Conservation (phyloP, 2,329 filamentous ascomycete genomes). For the Talaromyces sp. region DNA sequence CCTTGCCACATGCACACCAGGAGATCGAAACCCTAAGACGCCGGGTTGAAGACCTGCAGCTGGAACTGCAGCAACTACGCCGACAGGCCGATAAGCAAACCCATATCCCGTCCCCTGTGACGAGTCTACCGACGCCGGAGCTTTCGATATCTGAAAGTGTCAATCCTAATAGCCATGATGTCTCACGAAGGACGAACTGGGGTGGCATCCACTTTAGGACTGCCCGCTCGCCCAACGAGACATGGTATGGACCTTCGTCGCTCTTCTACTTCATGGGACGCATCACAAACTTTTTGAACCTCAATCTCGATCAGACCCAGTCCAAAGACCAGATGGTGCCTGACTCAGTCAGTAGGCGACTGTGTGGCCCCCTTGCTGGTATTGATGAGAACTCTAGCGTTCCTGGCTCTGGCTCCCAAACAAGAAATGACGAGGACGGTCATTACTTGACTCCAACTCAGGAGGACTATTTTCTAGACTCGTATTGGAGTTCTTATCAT, state of each 20-base stretch:
- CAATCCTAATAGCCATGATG: slow-evolving; percentile 11
- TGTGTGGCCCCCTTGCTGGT: slow-evolving; percentile 19
- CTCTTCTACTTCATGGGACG: slow-evolving; percentile 46
- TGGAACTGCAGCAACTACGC: slow-evolving; percentile 32
- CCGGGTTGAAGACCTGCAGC: slow-evolving; percentile 23
- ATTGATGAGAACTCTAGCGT: neutral
- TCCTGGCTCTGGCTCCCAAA: slow-evolving; percentile 5
- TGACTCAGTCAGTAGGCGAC: slow-evolving; percentile 24
- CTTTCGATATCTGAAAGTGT: neutral
- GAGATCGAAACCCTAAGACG: slow-evolving; percentile 9
- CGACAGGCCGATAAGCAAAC: slow-evolving; percentile 32
- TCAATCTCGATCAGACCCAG: slow-evolving; percentile 32
- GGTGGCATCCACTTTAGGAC: slow-evolving; percentile 40
- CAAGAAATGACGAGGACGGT: slow-evolving; percentile 19
- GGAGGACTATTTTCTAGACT: slow-evolving; percentile 47
- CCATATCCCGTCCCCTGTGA: slow-evolving; percentile 3
- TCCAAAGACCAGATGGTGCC: slow-evolving; percentile 31
- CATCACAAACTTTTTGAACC: slow-evolving; percentile 38
- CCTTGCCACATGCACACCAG: slow-evolving; percentile 13
- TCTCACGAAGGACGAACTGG: slow-evolving; percentile 30
- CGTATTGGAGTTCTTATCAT: slow-evolving; percentile 51
- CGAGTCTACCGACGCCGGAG: slow-evolving; percentile 6
- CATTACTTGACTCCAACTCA: slow-evolving; percentile 38
- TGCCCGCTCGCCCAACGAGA: slow-evolving; percentile 35
- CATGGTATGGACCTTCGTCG: slow-evolving; percentile 47